Percentiles rank a stretch among this genome's conserved stretches.
Conservation (phyloP, 495 filamentous ascomycete genomes). For the Chaetomium cochliodes region DNA sequence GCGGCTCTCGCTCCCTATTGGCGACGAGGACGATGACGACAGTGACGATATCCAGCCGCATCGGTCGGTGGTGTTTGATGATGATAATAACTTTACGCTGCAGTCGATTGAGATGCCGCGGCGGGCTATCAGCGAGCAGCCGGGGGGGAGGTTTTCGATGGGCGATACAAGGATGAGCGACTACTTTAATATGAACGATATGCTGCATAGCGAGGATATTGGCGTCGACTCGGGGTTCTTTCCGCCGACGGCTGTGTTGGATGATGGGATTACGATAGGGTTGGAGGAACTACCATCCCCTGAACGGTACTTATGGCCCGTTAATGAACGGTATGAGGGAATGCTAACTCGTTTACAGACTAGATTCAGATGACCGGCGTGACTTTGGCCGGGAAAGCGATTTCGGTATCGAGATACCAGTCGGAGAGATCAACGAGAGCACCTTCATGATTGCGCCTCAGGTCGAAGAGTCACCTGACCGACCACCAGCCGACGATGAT, state of each 20-base stretch:
- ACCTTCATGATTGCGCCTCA: slow-evolving; percentile 44
- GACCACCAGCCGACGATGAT: slow-evolving; percentile 13
- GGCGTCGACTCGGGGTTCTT: slow-evolving; percentile 52
- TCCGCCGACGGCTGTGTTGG: slow-evolving; percentile 35
- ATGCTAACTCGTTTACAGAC: slow-evolving; percentile 30
- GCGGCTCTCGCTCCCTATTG: slow-evolving; percentile 68
- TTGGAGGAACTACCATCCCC: slow-evolving; percentile 25
- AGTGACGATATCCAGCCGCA: slow-evolving; percentile 60
- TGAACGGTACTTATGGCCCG: slow-evolving; percentile 31
- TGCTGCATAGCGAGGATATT: slow-evolving; percentile 43
- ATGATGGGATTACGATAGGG: slow-evolving; percentile 28
- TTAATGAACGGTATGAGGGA: slow-evolving; percentile 30
- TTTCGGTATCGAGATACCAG: slow-evolving; percentile 48
- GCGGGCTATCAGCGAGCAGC: slow-evolving; percentile 57
- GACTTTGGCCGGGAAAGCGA: slow-evolving; percentile 44
- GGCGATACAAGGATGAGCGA: slow-evolving; percentile 64
- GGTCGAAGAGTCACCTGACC: slow-evolving; percentile 27
- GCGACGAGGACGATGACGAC: slow-evolving; percentile 55
- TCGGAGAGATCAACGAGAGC: slow-evolving; percentile 44
- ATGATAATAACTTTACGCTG: slow-evolving; percentile 67
- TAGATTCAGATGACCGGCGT: slow-evolving; percentile 40
- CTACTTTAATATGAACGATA: slow-evolving; percentile 52
- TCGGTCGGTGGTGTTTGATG: slow-evolving; percentile 61
- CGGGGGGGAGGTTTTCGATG: slow-evolving; percentile 36
- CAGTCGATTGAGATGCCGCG: slow-evolving; percentile 68